Evolutionary conservation across 2,329 filamentous ascomycete genomes (phyloP).

Genomic region (Exophiala xenobiotica): DNA sequence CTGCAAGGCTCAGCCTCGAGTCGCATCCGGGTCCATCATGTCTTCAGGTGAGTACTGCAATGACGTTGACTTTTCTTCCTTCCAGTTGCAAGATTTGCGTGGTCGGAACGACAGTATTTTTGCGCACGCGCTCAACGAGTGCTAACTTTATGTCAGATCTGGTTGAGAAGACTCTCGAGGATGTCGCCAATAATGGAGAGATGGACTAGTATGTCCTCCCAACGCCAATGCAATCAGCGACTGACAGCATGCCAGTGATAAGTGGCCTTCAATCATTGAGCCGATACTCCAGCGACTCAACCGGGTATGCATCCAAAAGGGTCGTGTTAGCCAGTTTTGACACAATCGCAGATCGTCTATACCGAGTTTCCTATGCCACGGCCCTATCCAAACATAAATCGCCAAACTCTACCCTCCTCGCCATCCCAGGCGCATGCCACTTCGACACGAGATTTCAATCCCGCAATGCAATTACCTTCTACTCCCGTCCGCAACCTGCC

Average conservation of each 20-base stretch:
- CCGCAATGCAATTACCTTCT: conserved; percentile 38
- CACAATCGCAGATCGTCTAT: conserved; percentile 63
- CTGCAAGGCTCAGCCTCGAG: background rate
- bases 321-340: conserved; percentile 5
- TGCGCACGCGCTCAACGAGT: background rate
- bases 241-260: conserved; percentile 54
- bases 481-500: conserved; percentile 37
- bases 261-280: conserved; percentile 67
- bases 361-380: conserved; percentile 71
- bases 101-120: background rate
- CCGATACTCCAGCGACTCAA: conserved; percentile 68
- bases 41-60: background rate
- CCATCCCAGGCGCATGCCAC: conserved; percentile 22
- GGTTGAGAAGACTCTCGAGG: conserved; percentile 56
- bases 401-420: conserved; percentile 39
- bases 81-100: background rate
- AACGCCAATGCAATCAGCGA: background rate
- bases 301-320: conserved; percentile 45
- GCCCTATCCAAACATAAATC: conserved; percentile 48
- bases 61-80: background rate
- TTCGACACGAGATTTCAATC: conserved; percentile 34
- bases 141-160: conserved; percentile 10
- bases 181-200: conserved; percentile 57
- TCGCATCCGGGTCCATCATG: background rate
- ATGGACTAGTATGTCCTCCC: conserved; percentile 55